These are phyloP conservation scores for Citrus maxima DNA, from an alignment of 345 rosid genomes.

Conservation along the genomic window DNA sequence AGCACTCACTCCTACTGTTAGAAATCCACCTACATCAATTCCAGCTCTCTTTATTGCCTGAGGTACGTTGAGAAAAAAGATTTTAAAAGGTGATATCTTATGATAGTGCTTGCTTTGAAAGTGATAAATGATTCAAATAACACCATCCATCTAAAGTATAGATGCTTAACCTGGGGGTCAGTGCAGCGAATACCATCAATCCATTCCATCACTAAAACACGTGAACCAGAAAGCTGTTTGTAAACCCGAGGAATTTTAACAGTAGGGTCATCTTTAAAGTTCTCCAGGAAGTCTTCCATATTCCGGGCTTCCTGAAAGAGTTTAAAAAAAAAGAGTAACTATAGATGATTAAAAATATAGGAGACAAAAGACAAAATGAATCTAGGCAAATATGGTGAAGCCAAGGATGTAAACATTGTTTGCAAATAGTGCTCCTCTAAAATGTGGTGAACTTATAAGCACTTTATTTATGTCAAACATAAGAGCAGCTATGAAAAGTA, in stretches of 20 bases:
- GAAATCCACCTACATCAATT: conserved; percentile 79
- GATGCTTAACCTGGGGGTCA: conserved; percentile 71
- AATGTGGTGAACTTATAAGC: neutral
- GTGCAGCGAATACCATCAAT: conserved; percentile 98
- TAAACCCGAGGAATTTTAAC: conserved; percentile 94
- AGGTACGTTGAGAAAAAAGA: conserved; percentile 17
- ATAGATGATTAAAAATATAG: neutral
- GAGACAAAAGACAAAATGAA: neutral
- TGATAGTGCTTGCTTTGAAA: conserved; percentile 15
- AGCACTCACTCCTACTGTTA: conserved; percentile 97
- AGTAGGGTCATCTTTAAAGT: conserved; percentile 89
- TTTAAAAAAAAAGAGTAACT: neutral
- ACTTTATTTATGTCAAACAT: conserved; percentile 1
- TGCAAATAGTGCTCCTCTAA: neutral
- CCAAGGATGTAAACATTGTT: neutral
- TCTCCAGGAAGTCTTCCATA: conserved; percentile 90
- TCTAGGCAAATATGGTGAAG: neutral
- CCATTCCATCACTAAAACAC: conserved; percentile 99
- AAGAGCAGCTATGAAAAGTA: conserved; percentile 31
- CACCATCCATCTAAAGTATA: conserved; percentile 4
- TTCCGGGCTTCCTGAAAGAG: conserved; percentile 82
- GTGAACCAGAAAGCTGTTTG: conserved; percentile 79
- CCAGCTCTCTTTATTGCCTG: conserved; percentile 95
- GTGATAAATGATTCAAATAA: conserved; percentile 1
- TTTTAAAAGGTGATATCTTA: conserved; percentile 5